phyloP scores from a whole-genome alignment of 352 stramenopile genomes.

The Globisporangium solare region DNA sequence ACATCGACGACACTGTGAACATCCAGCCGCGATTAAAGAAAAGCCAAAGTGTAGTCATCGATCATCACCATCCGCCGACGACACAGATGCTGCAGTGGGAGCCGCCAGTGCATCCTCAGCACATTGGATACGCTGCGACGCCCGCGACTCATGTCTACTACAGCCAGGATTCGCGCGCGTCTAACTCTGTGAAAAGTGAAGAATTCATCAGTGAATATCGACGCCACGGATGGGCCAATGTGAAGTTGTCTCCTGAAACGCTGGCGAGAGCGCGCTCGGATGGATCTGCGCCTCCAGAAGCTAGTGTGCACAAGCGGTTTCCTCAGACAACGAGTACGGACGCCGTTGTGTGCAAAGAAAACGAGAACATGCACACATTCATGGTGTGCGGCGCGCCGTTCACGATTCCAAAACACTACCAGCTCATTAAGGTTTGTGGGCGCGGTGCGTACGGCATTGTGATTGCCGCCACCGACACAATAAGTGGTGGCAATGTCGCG shows the following conservation, averaged over 20 bases:
- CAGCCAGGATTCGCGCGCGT: conserved; percentile 8
- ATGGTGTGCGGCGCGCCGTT: conserved; percentile 88
- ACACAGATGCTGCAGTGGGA: conserved; percentile 79
- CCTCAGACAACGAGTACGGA: conserved; percentile 28
- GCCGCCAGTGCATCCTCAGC: conserved; percentile 11
- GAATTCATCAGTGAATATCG: conserved; percentile 42
- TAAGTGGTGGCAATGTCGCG: conserved; percentile 78
- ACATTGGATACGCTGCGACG: conserved; percentile 31
- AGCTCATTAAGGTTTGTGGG: conserved; percentile 87
- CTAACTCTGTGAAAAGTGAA: conserved; percentile 26
- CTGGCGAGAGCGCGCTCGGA: conserved; percentile 51
- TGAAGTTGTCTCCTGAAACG: conserved; percentile 70
- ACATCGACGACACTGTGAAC: conserved; percentile 16
- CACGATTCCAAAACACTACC: conserved; percentile 80
- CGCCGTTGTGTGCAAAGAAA: conserved; percentile 78
- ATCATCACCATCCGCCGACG: conserved; percentile 59
- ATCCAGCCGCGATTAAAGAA: conserved; percentile 68
- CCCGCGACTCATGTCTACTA: conserved; percentile 16
- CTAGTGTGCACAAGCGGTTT: conserved; percentile 38
- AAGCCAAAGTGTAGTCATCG: conserved; percentile 72
- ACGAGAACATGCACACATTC: conserved; percentile 86
- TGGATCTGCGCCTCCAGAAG: conserved; percentile 33
- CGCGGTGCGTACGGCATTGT: conserved; percentile 87
- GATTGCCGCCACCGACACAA: conserved; percentile 80
- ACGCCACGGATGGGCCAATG: conserved; percentile 73